A percentile compares a stretch with the other conserved stretches of the same genome.
Conservation (phyloP, 2,329 filamentous ascomycete species). For the Calonectria henricotiae region DNA sequence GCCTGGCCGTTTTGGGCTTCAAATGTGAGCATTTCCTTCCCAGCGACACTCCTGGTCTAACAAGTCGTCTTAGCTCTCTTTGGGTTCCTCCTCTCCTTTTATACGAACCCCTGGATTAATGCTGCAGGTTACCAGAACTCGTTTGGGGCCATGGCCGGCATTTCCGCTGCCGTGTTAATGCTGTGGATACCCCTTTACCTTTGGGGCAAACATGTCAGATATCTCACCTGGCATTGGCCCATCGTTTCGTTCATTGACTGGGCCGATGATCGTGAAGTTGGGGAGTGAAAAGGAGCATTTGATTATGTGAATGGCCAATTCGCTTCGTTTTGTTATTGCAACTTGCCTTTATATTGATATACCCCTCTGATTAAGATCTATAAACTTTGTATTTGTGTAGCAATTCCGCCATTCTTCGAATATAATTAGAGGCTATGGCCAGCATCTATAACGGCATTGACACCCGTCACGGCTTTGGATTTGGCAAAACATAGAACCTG, state of each 20-base stretch:
- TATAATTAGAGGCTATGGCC: constrained; percentile 29
- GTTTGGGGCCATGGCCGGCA: constrained; percentile 73
- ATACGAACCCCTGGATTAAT: constrained; percentile 73
- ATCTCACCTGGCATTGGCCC: constrained; percentile 66
- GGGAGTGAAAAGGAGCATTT: constrained; percentile 60
- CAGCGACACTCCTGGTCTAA: constrained; percentile 31
- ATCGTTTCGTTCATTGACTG: constrained; percentile 66
- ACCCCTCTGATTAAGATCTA: constrained; percentile 19
- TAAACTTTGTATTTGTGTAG: constrained; percentile 12
- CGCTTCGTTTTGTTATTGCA: neutral
- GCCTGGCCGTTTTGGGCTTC: constrained; percentile 69
- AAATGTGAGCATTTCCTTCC: constrained; percentile 62
- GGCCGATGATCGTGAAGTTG: constrained; percentile 70
- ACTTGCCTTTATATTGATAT: constrained; percentile 28
- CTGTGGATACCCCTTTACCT: constrained; percentile 68
- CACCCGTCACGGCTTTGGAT: constrained; percentile 67
- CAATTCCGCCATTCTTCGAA: neutral
- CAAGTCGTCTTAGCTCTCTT: constrained; percentile 62
- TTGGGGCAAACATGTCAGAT: constrained; percentile 67
- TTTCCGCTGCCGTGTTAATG: constrained; percentile 65
- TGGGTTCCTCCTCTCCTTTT: constrained; percentile 74
- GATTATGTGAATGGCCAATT: constrained; percentile 2
- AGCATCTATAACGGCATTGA: constrained; percentile 68
- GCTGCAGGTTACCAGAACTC: constrained; percentile 66
- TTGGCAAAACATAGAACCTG: constrained; percentile 68